A percentile compares a stretch with the other conserved stretches of the same genome.
These are phyloP conservation scores for Myriangium duriaei DNA, from an alignment of 2,329 filamentous ascomycete species.

Conservation along the genomic window DNA sequence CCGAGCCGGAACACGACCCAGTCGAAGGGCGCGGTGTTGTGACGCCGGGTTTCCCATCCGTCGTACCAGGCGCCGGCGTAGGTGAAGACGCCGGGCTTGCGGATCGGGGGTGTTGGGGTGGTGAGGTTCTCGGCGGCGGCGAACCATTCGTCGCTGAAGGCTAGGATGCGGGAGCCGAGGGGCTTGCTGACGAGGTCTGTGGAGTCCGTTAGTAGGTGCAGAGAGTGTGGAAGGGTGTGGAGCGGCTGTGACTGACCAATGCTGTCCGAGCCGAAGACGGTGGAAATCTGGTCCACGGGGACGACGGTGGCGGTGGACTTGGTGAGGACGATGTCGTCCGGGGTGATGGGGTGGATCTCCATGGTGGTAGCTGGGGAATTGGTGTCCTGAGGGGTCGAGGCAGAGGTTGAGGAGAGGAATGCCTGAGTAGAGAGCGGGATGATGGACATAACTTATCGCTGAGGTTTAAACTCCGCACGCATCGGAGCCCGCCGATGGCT, in stretches of 20 bases:
- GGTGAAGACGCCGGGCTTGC: conserved; percentile 45
- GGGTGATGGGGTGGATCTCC: conserved; percentile 11
- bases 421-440: conserved; percentile 17
- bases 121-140: conserved; percentile 47
- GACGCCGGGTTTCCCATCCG: conserved; percentile 51
- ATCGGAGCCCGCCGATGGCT: not conserved
- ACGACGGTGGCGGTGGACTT: conserved; percentile 19
- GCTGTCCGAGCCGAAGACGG: conserved; percentile 42
- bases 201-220: not conserved
- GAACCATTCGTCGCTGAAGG: conserved; percentile 50
- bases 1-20: conserved; percentile 48
- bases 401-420: conserved; percentile 14
- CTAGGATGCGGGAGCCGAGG: conserved; percentile 40
- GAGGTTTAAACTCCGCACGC: not conserved
- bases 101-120: conserved; percentile 43
- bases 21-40: conserved; percentile 46
- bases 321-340: conserved; percentile 7
- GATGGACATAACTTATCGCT: conserved; percentile 4
- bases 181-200: conserved; percentile 41
- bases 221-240: not conserved
- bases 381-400: not conserved
- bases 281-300: conserved; percentile 38
- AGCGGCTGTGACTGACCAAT: conserved; percentile 26
- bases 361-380: conserved; percentile 3
- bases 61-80: conserved; percentile 53